These are phyloP conservation scores for Pneumocystis sp. DNA, from an alignment of 1,139 yeast genomes.

Conservation along the genomic window DNA sequence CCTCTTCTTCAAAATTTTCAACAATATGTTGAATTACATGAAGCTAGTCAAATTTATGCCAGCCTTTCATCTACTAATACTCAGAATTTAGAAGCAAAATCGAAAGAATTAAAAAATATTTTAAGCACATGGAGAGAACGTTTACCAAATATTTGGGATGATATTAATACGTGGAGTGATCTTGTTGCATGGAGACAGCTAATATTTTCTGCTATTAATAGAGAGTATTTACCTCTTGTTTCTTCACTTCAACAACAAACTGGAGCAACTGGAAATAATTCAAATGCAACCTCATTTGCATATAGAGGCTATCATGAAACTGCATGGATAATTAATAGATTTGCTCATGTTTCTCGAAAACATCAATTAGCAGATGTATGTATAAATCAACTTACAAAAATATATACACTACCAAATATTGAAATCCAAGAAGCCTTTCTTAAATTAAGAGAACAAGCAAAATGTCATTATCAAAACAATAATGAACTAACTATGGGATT, in stretches of 20 bases:
- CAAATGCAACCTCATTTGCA: conserved; percentile 78
- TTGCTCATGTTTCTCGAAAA: conserved; percentile 95
- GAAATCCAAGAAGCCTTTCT: conserved; percentile 96
- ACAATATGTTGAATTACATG: conserved; percentile 94
- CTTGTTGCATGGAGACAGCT: conserved; percentile 97
- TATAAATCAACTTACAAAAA: conserved; percentile 78
- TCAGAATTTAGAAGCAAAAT: conserved; percentile 77
- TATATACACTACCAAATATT: conserved; percentile 89
- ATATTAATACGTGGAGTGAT: conserved; percentile 94
- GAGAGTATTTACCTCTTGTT: conserved; percentile 81
- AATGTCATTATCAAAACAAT: conserved; percentile 84
- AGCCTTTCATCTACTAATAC: conserved; percentile 82
- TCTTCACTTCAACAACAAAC: conserved; percentile 70
- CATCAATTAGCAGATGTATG: conserved; percentile 97
- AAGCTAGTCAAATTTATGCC: conserved; percentile 87
- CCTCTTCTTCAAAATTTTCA: conserved; percentile 89
- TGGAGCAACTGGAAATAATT: conserved; percentile 15
- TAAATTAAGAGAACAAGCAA: conserved; percentile 91
- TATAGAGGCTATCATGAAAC: conserved; percentile 96
- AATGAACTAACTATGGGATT: conserved; percentile 84
- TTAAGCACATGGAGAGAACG: conserved; percentile 97
- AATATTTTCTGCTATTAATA: conserved; percentile 92
- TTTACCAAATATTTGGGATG: conserved; percentile 93
- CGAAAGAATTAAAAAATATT: conserved; percentile 86
- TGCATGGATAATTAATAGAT: conserved; percentile 96